Evolutionary conservation across 2,329 filamentous ascomycete species (phyloP).

Genomic region (Aureobasidium musti): DNA sequence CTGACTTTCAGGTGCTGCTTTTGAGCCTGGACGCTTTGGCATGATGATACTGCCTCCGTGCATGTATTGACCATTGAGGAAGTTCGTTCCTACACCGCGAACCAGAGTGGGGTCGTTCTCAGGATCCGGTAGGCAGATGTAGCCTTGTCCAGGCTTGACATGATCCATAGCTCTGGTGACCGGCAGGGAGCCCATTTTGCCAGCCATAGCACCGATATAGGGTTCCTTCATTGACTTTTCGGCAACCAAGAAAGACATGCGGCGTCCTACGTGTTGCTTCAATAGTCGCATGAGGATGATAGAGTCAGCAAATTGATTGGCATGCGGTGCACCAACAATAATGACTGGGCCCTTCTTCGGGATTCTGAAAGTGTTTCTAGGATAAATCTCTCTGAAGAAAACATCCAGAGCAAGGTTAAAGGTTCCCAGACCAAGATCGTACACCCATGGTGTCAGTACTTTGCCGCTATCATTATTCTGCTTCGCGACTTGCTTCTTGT

Average conservation of each 20-base stretch:
- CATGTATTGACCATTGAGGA: constrained; percentile 68
- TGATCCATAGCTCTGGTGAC: constrained; percentile 89
- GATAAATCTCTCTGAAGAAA: constrained; percentile 97
- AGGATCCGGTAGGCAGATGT: constrained; percentile 85
- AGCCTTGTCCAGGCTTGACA: constrained; percentile 75
- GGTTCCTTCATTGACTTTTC: constrained; percentile 89
- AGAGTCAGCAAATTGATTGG: constrained; percentile 97
- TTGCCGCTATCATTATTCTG: constrained; percentile 4
- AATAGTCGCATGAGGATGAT: constrained; percentile 90
- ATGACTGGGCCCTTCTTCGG: constrained; percentile 85
- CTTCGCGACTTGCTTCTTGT: background rate
- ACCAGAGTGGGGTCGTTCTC: constrained; percentile 80
- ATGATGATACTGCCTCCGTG: constrained; percentile 82
- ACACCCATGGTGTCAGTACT: constrained; percentile 42
- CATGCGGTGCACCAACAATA: constrained; percentile 94
- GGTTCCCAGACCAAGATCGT: constrained; percentile 74
- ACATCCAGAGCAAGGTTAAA: constrained; percentile 86
- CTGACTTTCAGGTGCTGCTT: constrained; percentile 75
- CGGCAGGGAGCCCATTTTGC: constrained; percentile 84
- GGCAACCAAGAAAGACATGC: constrained; percentile 91
- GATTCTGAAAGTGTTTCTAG: constrained; percentile 91
- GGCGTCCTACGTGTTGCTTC: constrained; percentile 80
- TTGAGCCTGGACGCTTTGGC: constrained; percentile 63
- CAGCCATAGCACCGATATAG: constrained; percentile 85
- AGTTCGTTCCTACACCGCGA: constrained; percentile 78